Evolutionary conservation across 768 basidiomycete species (phyloP).

Genomic region (Agaricus sinodeliciosus): DNA sequence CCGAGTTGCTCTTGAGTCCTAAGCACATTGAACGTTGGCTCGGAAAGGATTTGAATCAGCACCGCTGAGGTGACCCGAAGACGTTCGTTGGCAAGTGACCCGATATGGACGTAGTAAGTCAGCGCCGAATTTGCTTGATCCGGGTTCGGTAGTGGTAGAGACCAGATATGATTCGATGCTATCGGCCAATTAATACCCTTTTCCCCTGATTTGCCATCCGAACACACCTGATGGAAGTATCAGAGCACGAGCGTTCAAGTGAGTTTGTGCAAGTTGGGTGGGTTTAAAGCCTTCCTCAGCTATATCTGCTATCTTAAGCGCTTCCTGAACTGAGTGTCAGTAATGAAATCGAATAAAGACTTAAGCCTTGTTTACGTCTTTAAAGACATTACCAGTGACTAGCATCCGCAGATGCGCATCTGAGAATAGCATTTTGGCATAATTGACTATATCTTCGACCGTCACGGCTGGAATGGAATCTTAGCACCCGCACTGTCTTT

Average conservation of each 20-base stretch:
- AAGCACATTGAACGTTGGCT: slow-evolving; percentile 86
- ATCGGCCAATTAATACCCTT: slow-evolving; percentile 4
- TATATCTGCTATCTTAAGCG: slow-evolving; percentile 62
- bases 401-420: slow-evolving; percentile 66
- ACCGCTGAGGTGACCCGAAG: slow-evolving; percentile 64
- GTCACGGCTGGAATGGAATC: slow-evolving; percentile 54
- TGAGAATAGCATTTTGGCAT: slow-evolving; percentile 53
- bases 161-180: slow-evolving; percentile 71
- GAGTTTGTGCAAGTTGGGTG: slow-evolving; percentile 45
- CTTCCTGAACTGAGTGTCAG: slow-evolving; percentile 48
- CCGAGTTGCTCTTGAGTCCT: slow-evolving; percentile 95
- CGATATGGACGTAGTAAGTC: slow-evolving; percentile 81
- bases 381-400: slow-evolving; percentile 77
- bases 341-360: background rate
- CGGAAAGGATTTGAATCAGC: slow-evolving; percentile 78
- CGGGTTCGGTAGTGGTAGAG: slow-evolving; percentile 65
- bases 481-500: background rate
- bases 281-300: slow-evolving; percentile 60
- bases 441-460: slow-evolving; percentile 58
- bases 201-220: background rate
- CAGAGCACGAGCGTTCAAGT: slow-evolving; percentile 52
- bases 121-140: slow-evolving; percentile 84
- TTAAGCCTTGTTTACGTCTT: slow-evolving; percentile 49
- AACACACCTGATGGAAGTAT: slow-evolving; percentile 62
- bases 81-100: slow-evolving; percentile 54